Percentiles rank a stretch among this genome's conserved stretches.
phyloP scores from a whole-genome alignment of 257 asterid genomes.

The Nicotiana undulata region DNA sequence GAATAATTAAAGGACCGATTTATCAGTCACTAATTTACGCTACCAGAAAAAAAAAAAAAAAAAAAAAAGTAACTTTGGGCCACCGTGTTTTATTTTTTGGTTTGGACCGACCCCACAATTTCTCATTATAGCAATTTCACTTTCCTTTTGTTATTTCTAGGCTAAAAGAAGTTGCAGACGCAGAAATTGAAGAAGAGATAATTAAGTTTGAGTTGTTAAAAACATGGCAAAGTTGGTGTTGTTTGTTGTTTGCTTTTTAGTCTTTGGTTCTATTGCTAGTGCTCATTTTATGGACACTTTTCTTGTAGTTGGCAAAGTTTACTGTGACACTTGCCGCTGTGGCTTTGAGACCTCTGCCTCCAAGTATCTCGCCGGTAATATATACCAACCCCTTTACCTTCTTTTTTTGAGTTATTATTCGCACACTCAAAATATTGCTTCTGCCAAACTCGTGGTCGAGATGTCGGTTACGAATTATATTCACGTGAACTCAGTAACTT shows the following conservation, averaged over 20 bases:
- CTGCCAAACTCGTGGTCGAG: too few relatives aligned
- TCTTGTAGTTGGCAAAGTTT: constrained; percentile 41
- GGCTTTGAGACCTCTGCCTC: constrained; percentile 62
- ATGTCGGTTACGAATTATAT: too few relatives aligned
- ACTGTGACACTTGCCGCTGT: constrained; percentile 81
- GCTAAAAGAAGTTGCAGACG: not conserved
- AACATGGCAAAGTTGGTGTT: constrained; percentile 43
- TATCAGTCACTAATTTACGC: not conserved
- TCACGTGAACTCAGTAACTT: too few relatives aligned
- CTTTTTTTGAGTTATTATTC: too few relatives aligned
- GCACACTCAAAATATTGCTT: too few relatives aligned
- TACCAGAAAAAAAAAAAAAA: not conserved
- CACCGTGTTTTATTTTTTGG: not conserved
- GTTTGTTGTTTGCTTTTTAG: constrained; percentile 27
- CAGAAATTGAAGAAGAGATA: not conserved
- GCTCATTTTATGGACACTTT: constrained; percentile 20
- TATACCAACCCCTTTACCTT: not conserved
- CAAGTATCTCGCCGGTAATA: constrained; percentile 42
- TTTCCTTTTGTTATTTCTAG: not conserved
- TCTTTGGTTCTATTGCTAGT: constrained; percentile 20
- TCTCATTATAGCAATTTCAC: not conserved
- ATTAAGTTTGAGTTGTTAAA: not conserved
- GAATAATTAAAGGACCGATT: not conserved
- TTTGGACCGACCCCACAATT: not conserved
- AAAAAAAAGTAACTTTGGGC: not conserved